Evolutionary conservation across 139 green algal genomes (phyloP), one percentile per base, ranked within the genome.

Genomic region (Penium margaritaceum): DNA sequence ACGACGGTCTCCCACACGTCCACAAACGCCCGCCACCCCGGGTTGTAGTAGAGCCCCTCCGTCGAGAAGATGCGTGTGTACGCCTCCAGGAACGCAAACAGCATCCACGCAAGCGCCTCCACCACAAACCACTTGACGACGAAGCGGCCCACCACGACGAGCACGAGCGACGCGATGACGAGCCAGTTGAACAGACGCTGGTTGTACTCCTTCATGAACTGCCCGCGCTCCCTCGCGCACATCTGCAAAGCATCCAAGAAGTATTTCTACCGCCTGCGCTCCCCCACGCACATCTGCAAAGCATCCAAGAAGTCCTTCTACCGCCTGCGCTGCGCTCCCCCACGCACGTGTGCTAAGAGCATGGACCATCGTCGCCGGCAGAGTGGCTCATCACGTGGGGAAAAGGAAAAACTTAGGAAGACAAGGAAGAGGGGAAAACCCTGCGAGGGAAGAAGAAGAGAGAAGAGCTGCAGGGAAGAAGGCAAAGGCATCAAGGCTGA

Each of bases 271-370:
- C 7, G 41, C 41, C 41, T 21, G 41, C 41, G 12, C n/a, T n/a
- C 41, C 41, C 7, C 9, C 29, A 2, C 1, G 39, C 2, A 9
- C 38, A 78, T 29, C 9, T 75, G 44, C 17, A 82, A 32, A 51
- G 70, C 73, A 47, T 83, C 75, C 55, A 79, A 80, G 32, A 83
- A 60, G 0, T 74, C 43, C 44, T 83, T 83, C 71, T 83, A 83
- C 19, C 57, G 24, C 27, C 80, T 72, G 17, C 38, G 3, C 53
- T 24, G 0, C 76, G 63, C 35, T 83, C 76, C 17, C 38, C n/a
- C 12, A 32, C 24, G 34, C 61, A 70, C 1, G 44, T 83, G 35
- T 83, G 53, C 17, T 53, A 9, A 60, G 29, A 1, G 46, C 5
- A 19, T 1, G 51, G n/a, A n/a, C n/a, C n/a, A n/a, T n/a, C n/a